Conservation (phyloP, 2,329 filamentous ascomycete genomes). For the Hypoxylon sp. region DNA sequence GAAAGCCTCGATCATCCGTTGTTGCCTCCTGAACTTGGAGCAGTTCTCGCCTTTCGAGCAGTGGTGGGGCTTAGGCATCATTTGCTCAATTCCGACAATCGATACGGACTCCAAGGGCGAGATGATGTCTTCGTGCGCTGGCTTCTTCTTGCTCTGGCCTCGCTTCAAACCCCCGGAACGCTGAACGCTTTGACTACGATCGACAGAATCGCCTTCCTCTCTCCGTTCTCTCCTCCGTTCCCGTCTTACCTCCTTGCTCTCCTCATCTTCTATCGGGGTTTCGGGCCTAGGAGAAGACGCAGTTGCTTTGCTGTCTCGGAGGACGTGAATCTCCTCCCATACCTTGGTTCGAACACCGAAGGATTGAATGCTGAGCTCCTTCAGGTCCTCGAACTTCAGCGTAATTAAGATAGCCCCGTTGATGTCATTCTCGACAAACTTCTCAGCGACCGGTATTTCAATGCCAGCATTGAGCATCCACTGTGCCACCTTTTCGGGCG, state of each 20-base stretch:
- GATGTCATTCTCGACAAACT: constrained; percentile 93
- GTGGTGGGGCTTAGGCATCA: constrained; percentile 85
- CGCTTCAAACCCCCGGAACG: constrained; percentile 58
- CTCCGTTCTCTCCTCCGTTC: constrained; percentile 61
- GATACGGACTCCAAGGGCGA: constrained; percentile 87
- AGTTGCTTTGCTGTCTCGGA: constrained; percentile 70
- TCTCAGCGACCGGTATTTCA: constrained; percentile 82
- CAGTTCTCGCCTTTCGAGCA: constrained; percentile 92
- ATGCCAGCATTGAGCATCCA: constrained; percentile 90
- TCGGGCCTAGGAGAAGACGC: constrained; percentile 64
- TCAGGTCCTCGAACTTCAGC: constrained; percentile 90
- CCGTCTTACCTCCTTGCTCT: constrained; percentile 65
- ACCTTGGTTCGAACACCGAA: constrained; percentile 85
- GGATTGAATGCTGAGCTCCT: constrained; percentile 84
- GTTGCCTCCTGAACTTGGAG: constrained; percentile 84
- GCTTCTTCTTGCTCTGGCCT: constrained; percentile 54
- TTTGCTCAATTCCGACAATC: constrained; percentile 91
- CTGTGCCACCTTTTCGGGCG: constrained; percentile 82
- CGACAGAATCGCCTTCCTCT: constrained; percentile 37
- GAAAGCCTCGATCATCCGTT: constrained; percentile 81
- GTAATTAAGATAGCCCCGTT: constrained; percentile 88
- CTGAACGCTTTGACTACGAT: constrained; percentile 52
- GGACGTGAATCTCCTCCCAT: constrained; percentile 83
- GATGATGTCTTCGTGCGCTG: constrained; percentile 74
- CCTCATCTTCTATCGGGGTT: constrained; percentile 74